Evolutionary conservation across 257 asterid species (phyloP).

Genomic region (Petunia secreta): DNA sequence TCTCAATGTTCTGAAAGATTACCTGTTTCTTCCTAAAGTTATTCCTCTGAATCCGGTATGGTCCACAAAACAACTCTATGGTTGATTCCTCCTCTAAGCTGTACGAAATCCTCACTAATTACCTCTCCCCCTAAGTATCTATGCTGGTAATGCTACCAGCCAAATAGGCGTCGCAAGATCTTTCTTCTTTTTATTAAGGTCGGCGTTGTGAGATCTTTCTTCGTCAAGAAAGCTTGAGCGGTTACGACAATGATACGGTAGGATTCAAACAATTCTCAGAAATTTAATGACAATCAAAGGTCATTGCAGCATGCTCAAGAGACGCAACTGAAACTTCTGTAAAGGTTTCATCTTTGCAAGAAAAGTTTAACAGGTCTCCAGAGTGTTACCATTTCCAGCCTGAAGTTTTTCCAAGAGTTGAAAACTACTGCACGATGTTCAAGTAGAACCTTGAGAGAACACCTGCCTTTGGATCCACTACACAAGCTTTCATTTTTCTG

Average conservation of each 20-base stretch:
- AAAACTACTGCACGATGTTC: not conserved
- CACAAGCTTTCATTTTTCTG: slow-evolving; percentile 32
- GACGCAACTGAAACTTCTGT: slow-evolving; percentile 26
- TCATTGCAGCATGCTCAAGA: slow-evolving; percentile 30
- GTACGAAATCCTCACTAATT: slow-evolving; percentile 56
- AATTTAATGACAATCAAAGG: slow-evolving; percentile 37
- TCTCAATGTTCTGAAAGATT: slow-evolving; percentile 3
- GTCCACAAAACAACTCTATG: slow-evolving; percentile 14
- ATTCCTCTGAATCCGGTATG: slow-evolving; percentile 35
- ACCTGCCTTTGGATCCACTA: slow-evolving; percentile 28
- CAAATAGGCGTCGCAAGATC: slow-evolving; percentile 42
- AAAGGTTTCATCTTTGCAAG: slow-evolving; percentile 21
- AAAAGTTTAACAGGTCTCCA: slow-evolving; percentile 17
- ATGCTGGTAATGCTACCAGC: slow-evolving; percentile 49
- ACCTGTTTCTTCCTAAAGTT: slow-evolving; percentile 11
- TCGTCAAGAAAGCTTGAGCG: slow-evolving; percentile 31
- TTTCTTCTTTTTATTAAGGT: no score
- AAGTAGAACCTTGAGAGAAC: slow-evolving; percentile 23
- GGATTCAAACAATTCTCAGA: slow-evolving; percentile 29
- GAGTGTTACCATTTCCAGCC: not conserved
- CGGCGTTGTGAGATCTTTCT: slow-evolving; percentile 32
- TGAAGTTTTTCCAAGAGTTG: not conserved
- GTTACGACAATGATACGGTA: slow-evolving; percentile 21
- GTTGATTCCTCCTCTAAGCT: slow-evolving; percentile 41
- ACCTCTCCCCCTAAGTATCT: slow-evolving; percentile 64